Evolutionary conservation across 768 basidiomycete genomes (phyloP), one percentile per base, ranked within the genome.

Genomic region (Agrocybe chaxingu): DNA sequence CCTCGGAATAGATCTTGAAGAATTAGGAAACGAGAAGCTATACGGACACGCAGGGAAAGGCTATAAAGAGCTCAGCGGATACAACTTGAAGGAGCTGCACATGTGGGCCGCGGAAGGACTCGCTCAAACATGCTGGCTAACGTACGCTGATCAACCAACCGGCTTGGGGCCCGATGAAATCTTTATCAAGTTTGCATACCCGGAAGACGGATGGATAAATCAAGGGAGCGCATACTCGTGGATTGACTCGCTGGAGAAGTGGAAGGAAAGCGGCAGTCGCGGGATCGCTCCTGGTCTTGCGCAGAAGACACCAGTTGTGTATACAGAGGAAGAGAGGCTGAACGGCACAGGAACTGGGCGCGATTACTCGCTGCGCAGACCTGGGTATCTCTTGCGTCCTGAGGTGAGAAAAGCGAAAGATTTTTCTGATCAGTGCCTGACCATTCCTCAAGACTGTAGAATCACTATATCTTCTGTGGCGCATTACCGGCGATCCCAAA

Each of bases 101-200:
- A 68, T 80, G 47, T 89, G 85, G 82, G 88, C 84, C 3, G 89
- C 88, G 1, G 77, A 88, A 61, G 87, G 87, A 12, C 71, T 91
- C 19, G 83, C 84, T 31, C 77, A 86, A 60, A 84, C 76, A 10
- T 90, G 88, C 61, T 89, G 80, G 69, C 59, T 82, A 24, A 76
- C 79, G 43, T 90, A 89, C 59, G 84, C 82, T 1, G 88, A 90
- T 60, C 79, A 84, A 60, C 76, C 80, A 5, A 74, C 78, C 3
- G 87, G 89, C 2, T 64, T 91, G 30, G 85, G 80, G 10, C 84
- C 88, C 1, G 89, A 91, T 48, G 76, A 79, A 55, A 72, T 77
- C 18, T 29, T 59, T 0, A 81, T 80, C 12, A 13, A 49, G 7
- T 40, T 29, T 35, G 40, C 29, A 31, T 32, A 40, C 9, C 30